Conservation (phyloP, 139 green algal species). For the Coccomyxa sp. region DNA sequence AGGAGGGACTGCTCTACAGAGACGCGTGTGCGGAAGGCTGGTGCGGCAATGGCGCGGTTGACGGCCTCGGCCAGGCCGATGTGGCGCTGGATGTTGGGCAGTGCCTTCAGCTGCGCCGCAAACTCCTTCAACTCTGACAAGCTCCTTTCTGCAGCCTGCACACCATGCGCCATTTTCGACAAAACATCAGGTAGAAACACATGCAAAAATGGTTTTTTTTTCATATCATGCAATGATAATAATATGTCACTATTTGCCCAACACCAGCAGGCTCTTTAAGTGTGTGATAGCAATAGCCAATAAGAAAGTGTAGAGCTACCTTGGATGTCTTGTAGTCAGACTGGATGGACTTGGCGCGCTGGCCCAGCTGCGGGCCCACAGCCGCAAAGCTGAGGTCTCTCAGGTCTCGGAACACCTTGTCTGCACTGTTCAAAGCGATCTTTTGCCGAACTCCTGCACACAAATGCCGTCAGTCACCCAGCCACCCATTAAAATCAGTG, state of each 20-base stretch:
- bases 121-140: slow-evolving; percentile 50
- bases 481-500: too few relatives aligned
- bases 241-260: background rate
- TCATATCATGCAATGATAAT: too few relatives aligned
- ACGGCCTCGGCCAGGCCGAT: slow-evolving; percentile 36
- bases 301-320: background rate
- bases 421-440: slow-evolving; percentile 43
- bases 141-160: slow-evolving; percentile 13
- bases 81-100: slow-evolving; percentile 45
- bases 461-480: too few relatives aligned
- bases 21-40: slow-evolving; percentile 51
- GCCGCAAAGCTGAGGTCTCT: slow-evolving; percentile 50
- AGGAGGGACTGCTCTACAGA: slow-evolving; percentile 64
- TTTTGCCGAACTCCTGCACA: slow-evolving; percentile 16
- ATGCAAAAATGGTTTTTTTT: too few relatives aligned
- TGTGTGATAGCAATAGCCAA: background rate
- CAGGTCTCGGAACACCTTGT: slow-evolving; percentile 63
- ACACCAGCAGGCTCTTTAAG: too few relatives aligned
- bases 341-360: slow-evolving; percentile 35
- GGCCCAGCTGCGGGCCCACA: slow-evolving; percentile 27
- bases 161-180: background rate
- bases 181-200: background rate
- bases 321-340: slow-evolving; percentile 32
- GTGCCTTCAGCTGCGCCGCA: slow-evolving; percentile 53
- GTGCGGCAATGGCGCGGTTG: slow-evolving; percentile 3